Evolutionary conservation across 345 rosid genomes (phyloP), one percentile per base, ranked within the genome.

Genomic region (Acer saccharum): DNA sequence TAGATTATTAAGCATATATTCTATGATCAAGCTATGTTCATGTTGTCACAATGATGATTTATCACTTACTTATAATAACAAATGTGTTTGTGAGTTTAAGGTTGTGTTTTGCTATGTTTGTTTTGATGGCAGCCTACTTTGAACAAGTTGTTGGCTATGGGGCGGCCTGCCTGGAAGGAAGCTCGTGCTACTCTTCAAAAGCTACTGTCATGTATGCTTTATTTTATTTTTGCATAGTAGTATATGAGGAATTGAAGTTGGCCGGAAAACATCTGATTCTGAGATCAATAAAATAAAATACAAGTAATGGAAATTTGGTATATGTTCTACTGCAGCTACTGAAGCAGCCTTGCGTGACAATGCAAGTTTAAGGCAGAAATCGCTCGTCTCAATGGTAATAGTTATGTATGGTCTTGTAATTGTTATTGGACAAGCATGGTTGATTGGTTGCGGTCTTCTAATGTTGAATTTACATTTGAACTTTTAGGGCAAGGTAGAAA

Each of bases 101-200:
- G n/a, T 52, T 27, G 0, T 0, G 7, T 5, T 58, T 60, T 13
- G 14, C 8, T 7, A 32, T 44, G 41, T 62, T 41, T 79, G 81
- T 76, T 77, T 76, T 88, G 72, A 65, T 87, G 78, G 73, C 92
- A 94, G 98, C 91, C 90, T 55, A 89, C 86, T 80, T 83, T 94
- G 84, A 94, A 92, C 80, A 92, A 88, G 78, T 86, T 95, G 74
- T 73, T 96, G 85, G 92, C 94, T 3, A 32, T 92, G 94, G 98
- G 99, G 29, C 82, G 92, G 61, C 97, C 98, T 65, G 98, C 98
- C 0, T 96, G 99, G 99, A 91, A 88, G 82, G 98, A 96, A 85
- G 99, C 99, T 66, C 99, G 99, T 2, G 78, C 89, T 39, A 90
- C 91, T 9, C 89, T 94, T 82, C 99, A 94, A 74, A 91, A 84